These are phyloP conservation scores for Triticum urartu DNA, from an alignment of 176 grass and related monocot species.

Conservation along the genomic window DNA sequence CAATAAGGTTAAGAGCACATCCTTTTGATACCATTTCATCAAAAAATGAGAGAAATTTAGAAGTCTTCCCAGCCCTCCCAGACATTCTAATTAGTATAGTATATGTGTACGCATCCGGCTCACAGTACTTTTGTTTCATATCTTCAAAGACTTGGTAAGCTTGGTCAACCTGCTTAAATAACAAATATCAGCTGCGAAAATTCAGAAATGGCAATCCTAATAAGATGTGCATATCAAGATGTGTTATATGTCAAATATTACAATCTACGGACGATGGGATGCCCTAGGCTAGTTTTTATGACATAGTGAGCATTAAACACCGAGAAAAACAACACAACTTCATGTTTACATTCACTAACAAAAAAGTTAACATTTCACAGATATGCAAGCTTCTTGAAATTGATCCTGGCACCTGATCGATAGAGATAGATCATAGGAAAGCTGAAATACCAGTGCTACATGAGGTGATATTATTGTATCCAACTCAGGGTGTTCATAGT, in stretches of 20 bases:
- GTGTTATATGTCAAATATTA: neutral
- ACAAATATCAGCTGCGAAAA: slow-evolving; percentile 19
- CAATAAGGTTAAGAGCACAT: slow-evolving; percentile 62
- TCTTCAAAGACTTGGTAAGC: slow-evolving; percentile 90
- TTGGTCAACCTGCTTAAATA: slow-evolving; percentile 65
- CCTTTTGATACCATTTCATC: slow-evolving; percentile 86
- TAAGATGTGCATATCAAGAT: neutral
- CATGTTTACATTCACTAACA: neutral
- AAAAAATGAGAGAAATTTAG: slow-evolving; percentile 67
- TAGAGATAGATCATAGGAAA: neutral
- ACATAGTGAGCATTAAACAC: neutral
- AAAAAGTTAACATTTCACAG: neutral
- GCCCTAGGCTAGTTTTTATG: neutral
- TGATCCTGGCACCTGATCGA: neutral
- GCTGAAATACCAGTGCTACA: neutral
- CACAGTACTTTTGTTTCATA: slow-evolving; percentile 83
- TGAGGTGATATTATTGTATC: neutral
- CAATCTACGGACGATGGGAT: neutral
- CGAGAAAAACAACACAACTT: slow-evolving; percentile 1
- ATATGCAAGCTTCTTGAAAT: neutral
- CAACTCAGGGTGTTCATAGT: neutral
- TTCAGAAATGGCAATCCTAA: neutral
- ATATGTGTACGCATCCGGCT: slow-evolving; percentile 86
- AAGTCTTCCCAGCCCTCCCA: slow-evolving; percentile 58
- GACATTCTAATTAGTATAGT: slow-evolving; percentile 95